Evolutionary conservation across 192 early-diverging fungal genomes (phyloP), one percentile per base, ranked within the genome.

Genomic region (Gryganskiella cystojenkinii): DNA sequence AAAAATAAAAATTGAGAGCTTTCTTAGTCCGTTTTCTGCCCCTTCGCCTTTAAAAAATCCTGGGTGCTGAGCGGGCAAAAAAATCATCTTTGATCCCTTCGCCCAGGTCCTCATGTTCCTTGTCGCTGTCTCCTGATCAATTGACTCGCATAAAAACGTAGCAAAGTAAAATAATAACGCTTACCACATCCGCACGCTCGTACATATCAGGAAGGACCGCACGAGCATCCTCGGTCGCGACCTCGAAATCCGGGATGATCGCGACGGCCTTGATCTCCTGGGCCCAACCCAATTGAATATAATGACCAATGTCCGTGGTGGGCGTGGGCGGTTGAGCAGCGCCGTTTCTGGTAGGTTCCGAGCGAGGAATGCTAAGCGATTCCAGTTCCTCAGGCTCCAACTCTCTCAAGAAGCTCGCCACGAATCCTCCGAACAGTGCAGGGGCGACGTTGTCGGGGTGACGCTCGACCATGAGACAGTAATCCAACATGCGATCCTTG

Each of bases 361-460:
- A 88, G 27, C 79, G 59, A 45, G 85, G 88, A 24, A 89, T 83
- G 28, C 67, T 70, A 6, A 61, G 24, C 19, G 80, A 70, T 17
- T 85, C 81, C 22, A 68, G 60, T 25, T 83, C 84, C 22, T 80
- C 74, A 1, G 84, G 81, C 62, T 80, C 80, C 45, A 87, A 70
- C 46, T 92, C 88, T 6, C 88, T 68, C 70, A 94, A 69, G 76
- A 97, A 99, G 58, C 91, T 91, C 25, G 94, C 93, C 10, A 97
- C 90, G 82, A 98, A 98, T 14, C 97, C 97, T 60, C 98, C 98
- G 34, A 98, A 87, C 25, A 99, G 81, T 17, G 95, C 93, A 8
- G 96, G 95, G 1, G 97, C 91, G 1, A 98, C 94, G 81, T 99
- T 99, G 63, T 99, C 98, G 2, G 98, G 98, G 70, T 99, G 98